phyloP scores from a whole-genome alignment of 352 stramenopile genomes.

The Globisporangium parvum region DNA sequence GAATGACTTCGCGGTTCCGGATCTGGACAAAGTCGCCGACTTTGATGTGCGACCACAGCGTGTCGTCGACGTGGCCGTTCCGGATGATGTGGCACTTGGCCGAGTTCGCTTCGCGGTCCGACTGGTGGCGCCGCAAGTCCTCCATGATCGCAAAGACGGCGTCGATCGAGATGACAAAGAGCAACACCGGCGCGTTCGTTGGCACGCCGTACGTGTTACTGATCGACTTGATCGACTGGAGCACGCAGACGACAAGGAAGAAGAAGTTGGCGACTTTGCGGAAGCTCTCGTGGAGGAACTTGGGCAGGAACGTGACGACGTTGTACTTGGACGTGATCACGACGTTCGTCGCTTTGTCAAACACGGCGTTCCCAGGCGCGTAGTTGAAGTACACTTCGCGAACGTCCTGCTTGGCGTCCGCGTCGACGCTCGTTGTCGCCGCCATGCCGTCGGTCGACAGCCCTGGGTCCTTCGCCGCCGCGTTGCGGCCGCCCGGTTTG shows the following conservation, averaged over 20 bases:
- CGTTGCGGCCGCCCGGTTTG: constrained; percentile 9
- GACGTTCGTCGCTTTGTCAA: constrained; percentile 73
- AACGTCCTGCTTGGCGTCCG: constrained; percentile 19
- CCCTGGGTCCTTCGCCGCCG: not conserved
- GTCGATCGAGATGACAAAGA: constrained; percentile 90
- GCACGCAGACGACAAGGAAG: constrained; percentile 88
- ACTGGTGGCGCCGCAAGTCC: constrained; percentile 67
- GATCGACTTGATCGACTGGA: constrained; percentile 84
- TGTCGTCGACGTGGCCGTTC: constrained; percentile 66
- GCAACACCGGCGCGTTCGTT: constrained; percentile 71
- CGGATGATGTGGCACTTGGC: constrained; percentile 62
- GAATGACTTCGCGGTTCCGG: constrained; percentile 77
- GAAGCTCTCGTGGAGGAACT: constrained; percentile 87
- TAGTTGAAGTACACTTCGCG: constrained; percentile 78
- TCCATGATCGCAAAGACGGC: constrained; percentile 88
- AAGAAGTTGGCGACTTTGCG: constrained; percentile 91
- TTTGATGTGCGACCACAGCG: constrained; percentile 74
- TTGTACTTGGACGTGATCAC: constrained; percentile 91
- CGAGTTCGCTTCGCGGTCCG: constrained; percentile 81
- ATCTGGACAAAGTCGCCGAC: constrained; percentile 82
- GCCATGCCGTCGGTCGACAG: too few relatives aligned
- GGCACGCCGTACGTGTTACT: constrained; percentile 77
- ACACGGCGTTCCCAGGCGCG: constrained; percentile 47
- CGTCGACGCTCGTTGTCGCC: constrained; percentile 9
- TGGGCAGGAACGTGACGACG: too few relatives aligned